Evolutionary conservation across 2,329 filamentous ascomycete genomes (phyloP).

Genomic region (Aureobasidium sp.): DNA sequence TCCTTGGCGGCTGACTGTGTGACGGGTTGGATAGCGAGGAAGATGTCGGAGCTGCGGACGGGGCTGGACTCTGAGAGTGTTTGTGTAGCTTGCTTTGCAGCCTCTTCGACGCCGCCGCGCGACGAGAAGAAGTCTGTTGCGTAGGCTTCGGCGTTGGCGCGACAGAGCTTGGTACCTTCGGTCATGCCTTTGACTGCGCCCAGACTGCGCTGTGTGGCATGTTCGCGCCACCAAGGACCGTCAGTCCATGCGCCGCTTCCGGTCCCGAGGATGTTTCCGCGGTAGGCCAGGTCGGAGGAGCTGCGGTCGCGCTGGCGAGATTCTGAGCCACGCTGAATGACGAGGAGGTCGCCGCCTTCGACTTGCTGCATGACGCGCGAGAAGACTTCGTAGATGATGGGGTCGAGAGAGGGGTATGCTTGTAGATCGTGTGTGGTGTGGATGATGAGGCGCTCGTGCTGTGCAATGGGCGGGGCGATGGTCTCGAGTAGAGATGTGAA

Average conservation of each 20-base stretch:
- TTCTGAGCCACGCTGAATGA: slow-evolving; percentile 89
- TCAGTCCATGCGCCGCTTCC: slow-evolving; percentile 72
- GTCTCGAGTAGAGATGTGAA: slow-evolving; percentile 94
- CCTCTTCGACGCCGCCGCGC: slow-evolving; percentile 71
- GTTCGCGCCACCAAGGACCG: slow-evolving; percentile 89
- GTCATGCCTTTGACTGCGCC: slow-evolving; percentile 71
- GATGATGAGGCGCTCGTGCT: slow-evolving; percentile 92
- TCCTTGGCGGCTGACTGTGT: slow-evolving; percentile 55
- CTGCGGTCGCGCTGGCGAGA: slow-evolving; percentile 55
- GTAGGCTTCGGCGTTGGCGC: slow-evolving; percentile 83
- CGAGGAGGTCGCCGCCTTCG: slow-evolving; percentile 88
- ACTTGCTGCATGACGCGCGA: slow-evolving; percentile 97
- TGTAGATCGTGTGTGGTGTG: slow-evolving; percentile 95
- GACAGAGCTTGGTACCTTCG: slow-evolving; percentile 85
- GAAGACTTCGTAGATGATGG: slow-evolving; percentile 86
- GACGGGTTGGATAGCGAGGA: slow-evolving; percentile 89
- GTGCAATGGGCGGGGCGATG: slow-evolving; percentile 90
- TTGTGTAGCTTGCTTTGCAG: slow-evolving; percentile 72
- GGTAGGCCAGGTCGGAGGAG: slow-evolving; percentile 53
- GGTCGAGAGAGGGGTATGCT: slow-evolving; percentile 89
- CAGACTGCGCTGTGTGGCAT: slow-evolving; percentile 59
- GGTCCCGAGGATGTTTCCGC: slow-evolving; percentile 35
- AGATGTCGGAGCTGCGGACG: slow-evolving; percentile 86
- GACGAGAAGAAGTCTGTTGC: slow-evolving; percentile 75
- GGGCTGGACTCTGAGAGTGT: slow-evolving; percentile 78